Base-by-base conservation (phyloP, 495 filamentous ascomycete genomes). In the Aspergillus nanangensis region DNA sequence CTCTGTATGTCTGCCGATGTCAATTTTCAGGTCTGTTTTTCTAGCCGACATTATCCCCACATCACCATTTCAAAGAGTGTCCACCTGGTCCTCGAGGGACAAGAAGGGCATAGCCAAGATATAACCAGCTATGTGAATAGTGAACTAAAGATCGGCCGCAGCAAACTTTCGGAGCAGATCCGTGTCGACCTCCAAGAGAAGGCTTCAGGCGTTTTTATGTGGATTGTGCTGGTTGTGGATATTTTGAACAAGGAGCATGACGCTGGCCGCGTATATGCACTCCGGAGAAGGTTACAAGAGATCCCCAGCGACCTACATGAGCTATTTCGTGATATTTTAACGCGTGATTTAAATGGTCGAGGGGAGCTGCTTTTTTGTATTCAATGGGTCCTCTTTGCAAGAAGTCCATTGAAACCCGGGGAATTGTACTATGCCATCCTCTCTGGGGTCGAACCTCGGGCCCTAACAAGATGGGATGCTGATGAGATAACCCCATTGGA, bases 1-100 rank as follows among this genome's bases (percentile, higher is more conserved):
- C 15, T 44, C 20, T 24, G 8, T 8, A 14, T 18, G 8, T 19
- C 39, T 2, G 14, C 46, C 8, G 39, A 43, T 5, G 48, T 37
- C 23, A 9, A 32, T 1, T 51, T 67, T 17, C 18, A 42, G 4
- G 29, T 75, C 17, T 72, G 65, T 27, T 64, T 79, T 38, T 73
- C 77, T 1, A 78, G 75, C 51, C 59, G 75, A 0, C 71, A 76
- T 48, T 78, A 76, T 44, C 75, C 75, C 0, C 41, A 71, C 25
- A 69, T 80, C 31, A 52, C 48, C 0, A 61, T 72, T 7, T 14
- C 51, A 4, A 55, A 59, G 19, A 61, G 65, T 4, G 36, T 66
- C 4, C 34, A 50, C 20, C 23, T 66, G 18, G 51, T 59, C 14
- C 44, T 66, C 27, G 53, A 63, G 42, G 21, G 55, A 56, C 45